Evolutionary conservation across 2,329 filamentous ascomycete genomes (phyloP).

Genomic region (Pseudogymnoascus sp.): DNA sequence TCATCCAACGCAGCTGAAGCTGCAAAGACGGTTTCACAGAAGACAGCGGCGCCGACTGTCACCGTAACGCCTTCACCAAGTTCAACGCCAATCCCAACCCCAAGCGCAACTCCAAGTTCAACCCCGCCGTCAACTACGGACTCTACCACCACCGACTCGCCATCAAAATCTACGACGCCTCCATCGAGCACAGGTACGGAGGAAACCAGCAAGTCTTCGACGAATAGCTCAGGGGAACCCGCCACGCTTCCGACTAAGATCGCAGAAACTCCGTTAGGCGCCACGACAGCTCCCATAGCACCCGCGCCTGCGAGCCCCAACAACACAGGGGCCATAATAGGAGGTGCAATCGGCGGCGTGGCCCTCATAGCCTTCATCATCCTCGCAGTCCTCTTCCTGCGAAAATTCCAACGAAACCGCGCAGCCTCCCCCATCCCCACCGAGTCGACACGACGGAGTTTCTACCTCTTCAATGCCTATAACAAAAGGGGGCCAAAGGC

Average conservation of each 20-base stretch:
- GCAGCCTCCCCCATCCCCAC: background rate
- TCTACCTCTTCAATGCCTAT: background rate
- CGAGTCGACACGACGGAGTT: background rate
- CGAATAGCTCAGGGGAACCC: background rate
- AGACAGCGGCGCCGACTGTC: slow-evolving; percentile 11
- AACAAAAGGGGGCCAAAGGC: background rate
- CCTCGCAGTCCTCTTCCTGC: slow-evolving; percentile 14
- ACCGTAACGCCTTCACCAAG: slow-evolving; percentile 4
- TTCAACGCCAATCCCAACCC: slow-evolving; percentile 11
- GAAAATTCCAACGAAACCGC: background rate
- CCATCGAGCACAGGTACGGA: background rate
- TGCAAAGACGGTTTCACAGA: slow-evolving; percentile 20
- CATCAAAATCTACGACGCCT: background rate
- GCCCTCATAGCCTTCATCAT: slow-evolving; percentile 27
- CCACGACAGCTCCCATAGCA: background rate
- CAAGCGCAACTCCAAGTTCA: background rate
- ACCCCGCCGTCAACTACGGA: slow-evolving; percentile 9
- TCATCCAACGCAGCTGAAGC: slow-evolving; percentile 4
- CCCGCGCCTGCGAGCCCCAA: background rate
- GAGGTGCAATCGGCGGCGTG: slow-evolving; percentile 29
- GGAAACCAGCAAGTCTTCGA: background rate
- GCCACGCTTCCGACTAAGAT: too few species aligned
- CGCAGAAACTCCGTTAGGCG: background rate
- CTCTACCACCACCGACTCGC: background rate
- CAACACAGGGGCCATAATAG: slow-evolving; percentile 27